phyloP scores from a whole-genome alignment of 768 basidiomycete genomes.

The Serendipita vermifera region DNA sequence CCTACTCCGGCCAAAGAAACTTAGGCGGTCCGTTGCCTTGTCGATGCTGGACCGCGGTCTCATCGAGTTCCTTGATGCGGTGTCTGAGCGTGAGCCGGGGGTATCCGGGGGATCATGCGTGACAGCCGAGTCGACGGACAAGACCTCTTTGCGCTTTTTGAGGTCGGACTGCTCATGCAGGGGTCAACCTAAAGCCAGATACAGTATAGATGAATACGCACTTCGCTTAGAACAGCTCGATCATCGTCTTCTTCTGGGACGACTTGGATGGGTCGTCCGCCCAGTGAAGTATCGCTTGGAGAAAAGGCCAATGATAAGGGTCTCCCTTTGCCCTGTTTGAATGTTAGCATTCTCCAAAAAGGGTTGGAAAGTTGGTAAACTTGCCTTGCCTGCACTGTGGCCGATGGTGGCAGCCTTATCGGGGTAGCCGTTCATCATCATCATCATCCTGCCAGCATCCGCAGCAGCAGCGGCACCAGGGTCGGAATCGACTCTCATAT shows the following conservation, averaged over 20 bases:
- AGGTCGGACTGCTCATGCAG: neutral
- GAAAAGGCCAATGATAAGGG: conserved; percentile 32
- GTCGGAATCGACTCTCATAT: conserved; percentile 3
- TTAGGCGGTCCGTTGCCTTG: conserved; percentile 45
- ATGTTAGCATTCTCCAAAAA: neutral
- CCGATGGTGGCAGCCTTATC: conserved; percentile 3
- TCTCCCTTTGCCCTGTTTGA: neutral
- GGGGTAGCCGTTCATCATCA: neutral
- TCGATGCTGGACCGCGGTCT: conserved; percentile 1
- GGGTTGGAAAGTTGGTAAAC: neutral
- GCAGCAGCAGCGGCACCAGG: neutral
- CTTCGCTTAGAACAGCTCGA: conserved; percentile 52
- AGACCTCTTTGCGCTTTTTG: neutral
- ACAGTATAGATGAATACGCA: conserved; percentile 24
- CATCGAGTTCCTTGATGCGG: neutral
- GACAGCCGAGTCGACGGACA: neutral
- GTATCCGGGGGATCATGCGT: neutral
- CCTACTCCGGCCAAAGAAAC: conserved; percentile 66
- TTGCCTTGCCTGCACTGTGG: neutral
- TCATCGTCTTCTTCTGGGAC: conserved; percentile 37
- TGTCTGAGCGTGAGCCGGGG: neutral
- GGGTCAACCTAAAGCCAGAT: neutral
- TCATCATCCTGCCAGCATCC: neutral
- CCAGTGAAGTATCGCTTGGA: conserved; percentile 49
- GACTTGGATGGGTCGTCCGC: conserved; percentile 27